phyloP scores from a whole-genome alignment of 768 basidiomycete species.

The Coprinopsis cinerea region DNA sequence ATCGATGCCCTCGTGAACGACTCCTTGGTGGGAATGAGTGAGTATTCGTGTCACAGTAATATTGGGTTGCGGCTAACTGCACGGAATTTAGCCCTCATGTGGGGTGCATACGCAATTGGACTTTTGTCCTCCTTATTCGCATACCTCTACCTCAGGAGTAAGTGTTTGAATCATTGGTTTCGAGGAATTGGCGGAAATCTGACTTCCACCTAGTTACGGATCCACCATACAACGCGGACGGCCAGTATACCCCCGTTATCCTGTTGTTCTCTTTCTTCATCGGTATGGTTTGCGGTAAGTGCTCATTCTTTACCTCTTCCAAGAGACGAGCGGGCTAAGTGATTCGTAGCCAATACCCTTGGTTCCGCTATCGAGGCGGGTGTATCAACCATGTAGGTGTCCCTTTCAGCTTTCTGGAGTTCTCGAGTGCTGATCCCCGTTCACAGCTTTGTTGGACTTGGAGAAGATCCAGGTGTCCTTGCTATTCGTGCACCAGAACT shows the following conservation, averaged over 20 bases:
- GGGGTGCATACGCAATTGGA: slow-evolving; percentile 79
- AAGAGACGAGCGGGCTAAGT: slow-evolving; percentile 1
- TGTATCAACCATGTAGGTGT: slow-evolving; percentile 73
- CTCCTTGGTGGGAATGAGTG: slow-evolving; percentile 73
- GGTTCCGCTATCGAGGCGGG: slow-evolving; percentile 78
- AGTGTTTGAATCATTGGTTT: slow-evolving; percentile 20
- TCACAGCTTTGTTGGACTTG: slow-evolving; percentile 72
- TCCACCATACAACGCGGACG: slow-evolving; percentile 66
- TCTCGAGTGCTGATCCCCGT: not conserved
- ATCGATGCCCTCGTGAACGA: slow-evolving; percentile 83
- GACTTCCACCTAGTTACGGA: slow-evolving; percentile 46
- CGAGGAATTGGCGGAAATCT: not conserved
- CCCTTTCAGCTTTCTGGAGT: not conserved
- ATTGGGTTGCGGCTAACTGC: not conserved
- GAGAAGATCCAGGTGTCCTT: slow-evolving; percentile 77
- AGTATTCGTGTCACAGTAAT: slow-evolving; percentile 18
- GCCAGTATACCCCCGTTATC: slow-evolving; percentile 74
- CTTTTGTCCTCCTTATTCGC: slow-evolving; percentile 68
- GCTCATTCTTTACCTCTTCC: not conserved
- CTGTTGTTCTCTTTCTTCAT: slow-evolving; percentile 79
- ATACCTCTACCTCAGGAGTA: slow-evolving; percentile 71
- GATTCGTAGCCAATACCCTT: slow-evolving; percentile 51
- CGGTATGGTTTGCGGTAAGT: slow-evolving; percentile 65
- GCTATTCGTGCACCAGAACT: slow-evolving; percentile 66
- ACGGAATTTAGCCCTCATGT: slow-evolving; percentile 49